A percentile compares a stretch with the other conserved stretches of the same genome.
phyloP scores from a whole-genome alignment of 108 stramenopile species.

The Conticribra weissflogii region DNA sequence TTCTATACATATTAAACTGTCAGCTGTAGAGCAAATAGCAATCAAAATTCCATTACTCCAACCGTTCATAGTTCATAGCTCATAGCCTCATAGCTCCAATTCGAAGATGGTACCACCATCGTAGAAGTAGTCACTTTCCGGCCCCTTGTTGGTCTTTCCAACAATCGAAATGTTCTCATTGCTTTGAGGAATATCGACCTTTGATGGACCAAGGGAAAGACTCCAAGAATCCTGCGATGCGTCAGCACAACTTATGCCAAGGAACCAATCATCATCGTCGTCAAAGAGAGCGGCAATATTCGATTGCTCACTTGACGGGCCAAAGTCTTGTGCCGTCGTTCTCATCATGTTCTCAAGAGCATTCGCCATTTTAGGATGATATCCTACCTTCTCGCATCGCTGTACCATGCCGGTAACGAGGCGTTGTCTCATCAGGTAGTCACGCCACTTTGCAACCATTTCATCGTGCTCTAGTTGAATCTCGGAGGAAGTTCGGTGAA shows the following conservation, averaged over 20 bases:
- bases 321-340: neutral
- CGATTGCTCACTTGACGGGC: neutral
- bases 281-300: too few relatives aligned
- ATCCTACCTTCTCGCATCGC: neutral
- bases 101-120: neutral
- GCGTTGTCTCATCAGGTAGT: neutral
- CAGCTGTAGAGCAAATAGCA: too few relatives aligned
- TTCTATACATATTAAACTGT: too few relatives aligned
- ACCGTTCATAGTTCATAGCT: neutral
- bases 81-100: neutral
- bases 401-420: neutral
- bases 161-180: neutral
- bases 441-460: slow-evolving; percentile 2
- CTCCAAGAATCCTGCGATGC: neutral
- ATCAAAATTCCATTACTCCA: neutral
- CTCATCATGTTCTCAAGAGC: neutral
- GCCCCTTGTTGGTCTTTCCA: neutral
- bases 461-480: slow-evolving; percentile 3
- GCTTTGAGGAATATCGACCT: neutral
- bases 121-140: neutral
- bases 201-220: neutral
- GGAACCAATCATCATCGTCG: neutral
- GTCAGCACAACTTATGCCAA: neutral
- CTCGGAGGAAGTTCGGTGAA: slow-evolving; percentile 6
- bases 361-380: neutral